These are phyloP conservation scores for Apostasia shenzhenica DNA, from an alignment of 106 monocot genomes.

Conservation along the genomic window DNA sequence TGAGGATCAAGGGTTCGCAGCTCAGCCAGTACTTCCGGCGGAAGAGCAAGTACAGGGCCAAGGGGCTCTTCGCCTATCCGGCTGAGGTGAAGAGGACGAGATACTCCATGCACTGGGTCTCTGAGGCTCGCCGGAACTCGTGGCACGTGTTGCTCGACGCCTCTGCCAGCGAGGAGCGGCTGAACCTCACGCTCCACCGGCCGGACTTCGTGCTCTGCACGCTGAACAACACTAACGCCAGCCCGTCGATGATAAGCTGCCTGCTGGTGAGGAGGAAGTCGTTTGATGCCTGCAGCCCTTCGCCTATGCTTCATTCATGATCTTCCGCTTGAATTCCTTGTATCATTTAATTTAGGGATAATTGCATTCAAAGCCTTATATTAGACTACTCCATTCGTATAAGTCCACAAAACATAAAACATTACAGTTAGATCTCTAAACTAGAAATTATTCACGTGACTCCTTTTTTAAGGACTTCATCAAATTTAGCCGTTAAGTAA, in stretches of 20 bases:
- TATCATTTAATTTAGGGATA: too few species aligned
- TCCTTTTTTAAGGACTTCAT: too few species aligned
- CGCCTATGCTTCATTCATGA: too few species aligned
- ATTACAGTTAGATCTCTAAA: too few species aligned
- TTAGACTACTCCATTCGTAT: too few species aligned
- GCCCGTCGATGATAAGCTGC: slow-evolving; percentile 42
- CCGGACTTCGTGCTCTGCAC: slow-evolving; percentile 53
- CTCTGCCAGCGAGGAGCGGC: slow-evolving; percentile 28
- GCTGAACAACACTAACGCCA: slow-evolving; percentile 27
- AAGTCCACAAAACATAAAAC: too few species aligned
- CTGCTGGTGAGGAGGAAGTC: slow-evolving; percentile 44
- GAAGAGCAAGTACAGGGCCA: slow-evolving; percentile 56
- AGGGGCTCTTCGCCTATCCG: slow-evolving; percentile 56
- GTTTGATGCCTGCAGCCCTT: slow-evolving; percentile 21
- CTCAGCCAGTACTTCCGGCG: slow-evolving; percentile 65
- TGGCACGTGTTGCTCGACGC: slow-evolving; percentile 68
- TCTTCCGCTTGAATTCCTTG: too few species aligned
- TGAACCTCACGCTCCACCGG: slow-evolving; percentile 43
- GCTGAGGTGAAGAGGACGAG: slow-evolving; percentile 25
- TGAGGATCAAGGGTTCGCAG: slow-evolving; percentile 65
- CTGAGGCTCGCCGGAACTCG: slow-evolving; percentile 56
- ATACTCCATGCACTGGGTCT: slow-evolving; percentile 66
- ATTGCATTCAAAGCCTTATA: too few species aligned
- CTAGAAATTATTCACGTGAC: too few species aligned
- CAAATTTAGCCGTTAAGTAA: too few species aligned